Conservation (phyloP, 176 grass and related monocot genomes). For the Carex kokanica region DNA sequence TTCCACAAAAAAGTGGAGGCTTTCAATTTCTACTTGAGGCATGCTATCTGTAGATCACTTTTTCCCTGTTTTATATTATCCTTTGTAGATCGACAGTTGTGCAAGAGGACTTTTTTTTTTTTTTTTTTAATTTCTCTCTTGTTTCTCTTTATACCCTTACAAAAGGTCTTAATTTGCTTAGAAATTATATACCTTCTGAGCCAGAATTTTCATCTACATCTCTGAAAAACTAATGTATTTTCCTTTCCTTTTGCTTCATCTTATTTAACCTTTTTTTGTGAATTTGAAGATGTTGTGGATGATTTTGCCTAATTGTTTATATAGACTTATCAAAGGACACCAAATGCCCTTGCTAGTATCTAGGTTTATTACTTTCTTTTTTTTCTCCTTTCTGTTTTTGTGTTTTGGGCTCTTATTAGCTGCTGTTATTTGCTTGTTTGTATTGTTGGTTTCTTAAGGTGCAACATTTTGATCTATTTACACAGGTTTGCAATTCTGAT, state of each 20-base stretch:
- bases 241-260: background rate
- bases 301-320: background rate
- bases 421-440: background rate
- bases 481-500: background rate
- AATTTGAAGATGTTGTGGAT: background rate
- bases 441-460: background rate
- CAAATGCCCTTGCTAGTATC: background rate
- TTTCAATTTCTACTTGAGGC: constrained; percentile 7
- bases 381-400: background rate
- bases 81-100: constrained; percentile 12
- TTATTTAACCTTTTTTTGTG: background rate
- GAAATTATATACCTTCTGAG: background rate
- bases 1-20: background rate
- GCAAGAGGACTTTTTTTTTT: background rate
- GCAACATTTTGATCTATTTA: background rate
- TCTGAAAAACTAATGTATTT: background rate
- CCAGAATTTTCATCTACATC: background rate
- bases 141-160: background rate
- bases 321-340: background rate
- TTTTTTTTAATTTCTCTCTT: background rate
- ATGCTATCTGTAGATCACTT: background rate
- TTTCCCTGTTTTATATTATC: background rate
- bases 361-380: background rate
- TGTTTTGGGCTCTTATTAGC: background rate
- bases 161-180: background rate